Evolutionary conservation across 2,329 filamentous ascomycete genomes (phyloP), one percentile per base, ranked within the genome.

Genomic region (Stagonosporopsis cucurbitacearum): DNA sequence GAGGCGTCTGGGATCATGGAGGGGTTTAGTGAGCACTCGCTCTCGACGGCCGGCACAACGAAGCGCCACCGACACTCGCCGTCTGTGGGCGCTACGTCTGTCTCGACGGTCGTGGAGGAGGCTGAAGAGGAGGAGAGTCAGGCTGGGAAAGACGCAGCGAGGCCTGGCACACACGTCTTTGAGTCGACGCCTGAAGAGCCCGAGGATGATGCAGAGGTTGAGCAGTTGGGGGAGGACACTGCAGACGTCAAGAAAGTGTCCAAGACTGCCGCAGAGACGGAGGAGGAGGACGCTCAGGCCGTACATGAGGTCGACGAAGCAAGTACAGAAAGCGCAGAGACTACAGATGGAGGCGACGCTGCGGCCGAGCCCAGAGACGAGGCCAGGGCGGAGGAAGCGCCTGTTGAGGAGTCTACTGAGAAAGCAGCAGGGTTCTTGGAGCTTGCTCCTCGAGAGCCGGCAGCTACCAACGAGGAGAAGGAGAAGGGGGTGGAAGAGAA

Each of bases 41-140:
- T 78, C 72, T 85, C 75, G 68, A 85, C 73, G 60, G 85, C 73
- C 63, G 86, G 88, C 49, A 96, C 91, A 67, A 94, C 91, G 6
- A 87, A 93, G 70, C 84, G 92, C 60, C 92, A 96, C 74, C 88
- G 91, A 66, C 90, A 91, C 73, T 93, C 88, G 61, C 89, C 90
- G 22, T 94, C 90, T 13, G 88, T 89, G 13, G 88, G 90, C 44
- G 91, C 88, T 49, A 76, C 63, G 3, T 84, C 88, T 4, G 89
- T 96, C 19, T 87, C 88, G 1, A 95, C 91, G 0, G 92, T 96
- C 13, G 83, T 91, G 32, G 92, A 96, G 72, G 87, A 91, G 45
- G 88, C 90, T 51, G 92, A 96, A 67, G 92, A 96, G 57, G 86
- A 89, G 33, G 76, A 77, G 17, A 64, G 65, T n/a, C 56, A 53